Evolutionary conservation across 2,329 filamentous ascomycete species (phyloP).

Genomic region (Gaeumannomyces tritici): DNA sequence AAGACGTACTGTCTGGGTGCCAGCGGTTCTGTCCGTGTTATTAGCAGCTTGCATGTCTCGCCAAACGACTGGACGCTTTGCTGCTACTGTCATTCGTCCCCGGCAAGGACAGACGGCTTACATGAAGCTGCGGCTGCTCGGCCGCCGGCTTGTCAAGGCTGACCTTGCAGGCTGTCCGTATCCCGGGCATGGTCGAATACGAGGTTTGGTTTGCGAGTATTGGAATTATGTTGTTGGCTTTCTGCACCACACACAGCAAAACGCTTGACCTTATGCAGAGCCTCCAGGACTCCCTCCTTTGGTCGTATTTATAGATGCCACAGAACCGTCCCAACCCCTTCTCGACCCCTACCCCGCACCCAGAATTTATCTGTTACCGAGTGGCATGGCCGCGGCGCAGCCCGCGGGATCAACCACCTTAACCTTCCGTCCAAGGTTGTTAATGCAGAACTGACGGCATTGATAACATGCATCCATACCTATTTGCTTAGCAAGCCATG

Average conservation of each 20-base stretch:
- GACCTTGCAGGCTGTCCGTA: conserved; percentile 65
- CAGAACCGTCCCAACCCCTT: neutral
- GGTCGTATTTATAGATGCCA: neutral
- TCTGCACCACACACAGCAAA: too few species aligned
- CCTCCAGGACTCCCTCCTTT: too few species aligned
- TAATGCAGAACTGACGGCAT: too few species aligned
- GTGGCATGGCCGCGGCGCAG: neutral
- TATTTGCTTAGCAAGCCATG: too few species aligned
- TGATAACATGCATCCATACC: too few species aligned
- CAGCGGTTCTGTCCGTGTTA: conserved; percentile 62
- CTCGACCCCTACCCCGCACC: neutral
- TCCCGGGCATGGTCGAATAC: conserved; percentile 25
- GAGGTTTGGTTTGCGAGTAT: neutral
- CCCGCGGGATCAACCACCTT: neutral
- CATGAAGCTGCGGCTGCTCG: conserved; percentile 62
- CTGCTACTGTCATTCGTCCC: too few species aligned
- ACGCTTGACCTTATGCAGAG: too few species aligned
- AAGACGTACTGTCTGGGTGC: conserved; percentile 71
- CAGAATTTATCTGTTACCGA: neutral
- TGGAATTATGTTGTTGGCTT: too few species aligned
- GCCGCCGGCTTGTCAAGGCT: conserved; percentile 62
- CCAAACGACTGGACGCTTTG: too few species aligned
- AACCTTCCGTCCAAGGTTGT: neutral
- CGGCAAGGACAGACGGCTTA: conserved; percentile 35
- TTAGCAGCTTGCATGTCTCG: neutral